These are phyloP conservation scores for Aspergillus felis DNA, from an alignment of 2,329 filamentous ascomycete genomes.

Conservation along the genomic window DNA sequence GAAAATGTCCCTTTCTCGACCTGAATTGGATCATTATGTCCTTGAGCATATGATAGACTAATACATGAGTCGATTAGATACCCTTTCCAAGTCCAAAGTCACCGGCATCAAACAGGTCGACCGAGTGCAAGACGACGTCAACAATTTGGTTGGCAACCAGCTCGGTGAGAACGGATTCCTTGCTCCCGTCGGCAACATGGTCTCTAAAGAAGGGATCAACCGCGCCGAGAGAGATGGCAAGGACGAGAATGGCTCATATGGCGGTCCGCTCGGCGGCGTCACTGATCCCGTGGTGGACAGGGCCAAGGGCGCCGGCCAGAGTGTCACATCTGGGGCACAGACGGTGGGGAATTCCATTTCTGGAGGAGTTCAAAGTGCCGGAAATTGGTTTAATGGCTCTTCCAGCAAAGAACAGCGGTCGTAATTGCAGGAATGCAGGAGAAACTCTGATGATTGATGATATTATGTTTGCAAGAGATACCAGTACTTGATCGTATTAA, in stretches of 20 bases:
- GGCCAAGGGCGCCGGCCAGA: slow-evolving; percentile 7
- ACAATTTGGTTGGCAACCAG: slow-evolving; percentile 48
- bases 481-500: neutral
- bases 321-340: slow-evolving; percentile 5
- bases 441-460: neutral
- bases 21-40: neutral
- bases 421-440: neutral
- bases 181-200: slow-evolving; percentile 47
- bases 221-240: slow-evolving; percentile 52
- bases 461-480: neutral
- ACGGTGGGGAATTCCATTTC: slow-evolving; percentile 12
- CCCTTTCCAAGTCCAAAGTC: slow-evolving; percentile 50
- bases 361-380: slow-evolving; percentile 6
- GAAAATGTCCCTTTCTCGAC: neutral
- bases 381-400: neutral
- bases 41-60: neutral
- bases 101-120: slow-evolving; percentile 50
- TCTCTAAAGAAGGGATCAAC: slow-evolving; percentile 52
- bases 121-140: slow-evolving; percentile 49
- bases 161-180: slow-evolving; percentile 50
- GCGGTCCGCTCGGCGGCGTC: slow-evolving; percentile 11
- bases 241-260: slow-evolving; percentile 47
- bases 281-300: slow-evolving; percentile 10
- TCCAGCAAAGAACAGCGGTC: neutral
- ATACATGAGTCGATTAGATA: slow-evolving; percentile 32